Evolutionary conservation across 768 basidiomycete genomes (phyloP).

Genomic region (Cubamyces sp.): DNA sequence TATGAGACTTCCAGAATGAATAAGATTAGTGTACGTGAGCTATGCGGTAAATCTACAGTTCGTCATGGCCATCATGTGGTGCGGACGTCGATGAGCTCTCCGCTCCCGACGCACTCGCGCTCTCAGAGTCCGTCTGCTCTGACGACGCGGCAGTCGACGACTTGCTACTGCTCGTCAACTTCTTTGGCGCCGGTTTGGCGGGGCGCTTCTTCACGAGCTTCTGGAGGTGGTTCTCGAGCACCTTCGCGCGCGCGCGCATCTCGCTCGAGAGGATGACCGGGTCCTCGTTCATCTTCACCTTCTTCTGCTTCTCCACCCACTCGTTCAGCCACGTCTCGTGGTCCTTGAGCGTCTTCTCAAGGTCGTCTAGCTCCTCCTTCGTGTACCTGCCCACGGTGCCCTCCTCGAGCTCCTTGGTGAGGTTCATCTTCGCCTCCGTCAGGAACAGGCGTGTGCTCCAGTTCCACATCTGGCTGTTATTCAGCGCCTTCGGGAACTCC

Average conservation of each 20-base stretch:
- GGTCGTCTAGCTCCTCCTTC: conserved; percentile 76
- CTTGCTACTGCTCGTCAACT: conserved; percentile 39
- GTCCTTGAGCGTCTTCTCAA: conserved; percentile 77
- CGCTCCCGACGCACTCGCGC: conserved; percentile 24
- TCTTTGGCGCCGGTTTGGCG: conserved; percentile 61
- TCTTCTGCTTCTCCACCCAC: conserved; percentile 82
- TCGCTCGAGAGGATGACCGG: conserved; percentile 87
- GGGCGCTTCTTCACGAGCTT: conserved; percentile 69
- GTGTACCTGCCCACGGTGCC: conserved; percentile 82
- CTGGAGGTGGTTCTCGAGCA: conserved; percentile 74
- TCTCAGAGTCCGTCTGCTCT: conserved; percentile 21
- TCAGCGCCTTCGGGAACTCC: conserved; percentile 80
- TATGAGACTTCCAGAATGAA: neutral
- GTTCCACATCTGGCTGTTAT: conserved; percentile 85
- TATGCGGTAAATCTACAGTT: conserved; percentile 29
- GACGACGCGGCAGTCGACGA: conserved; percentile 29
- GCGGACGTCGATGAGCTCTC: conserved; percentile 8
- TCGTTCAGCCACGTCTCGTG: conserved; percentile 85
- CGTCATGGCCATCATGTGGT: conserved; percentile 26
- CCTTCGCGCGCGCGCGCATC: conserved; percentile 82
- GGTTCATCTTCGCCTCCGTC: conserved; percentile 72
- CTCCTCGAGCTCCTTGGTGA: conserved; percentile 63
- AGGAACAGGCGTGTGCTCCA: conserved; percentile 91
- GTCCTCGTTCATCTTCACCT: conserved; percentile 71
- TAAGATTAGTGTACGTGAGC: conserved; percentile 24